phyloP scores from a whole-genome alignment of 306 rosid species.

The Prunus fruticosa region DNA sequence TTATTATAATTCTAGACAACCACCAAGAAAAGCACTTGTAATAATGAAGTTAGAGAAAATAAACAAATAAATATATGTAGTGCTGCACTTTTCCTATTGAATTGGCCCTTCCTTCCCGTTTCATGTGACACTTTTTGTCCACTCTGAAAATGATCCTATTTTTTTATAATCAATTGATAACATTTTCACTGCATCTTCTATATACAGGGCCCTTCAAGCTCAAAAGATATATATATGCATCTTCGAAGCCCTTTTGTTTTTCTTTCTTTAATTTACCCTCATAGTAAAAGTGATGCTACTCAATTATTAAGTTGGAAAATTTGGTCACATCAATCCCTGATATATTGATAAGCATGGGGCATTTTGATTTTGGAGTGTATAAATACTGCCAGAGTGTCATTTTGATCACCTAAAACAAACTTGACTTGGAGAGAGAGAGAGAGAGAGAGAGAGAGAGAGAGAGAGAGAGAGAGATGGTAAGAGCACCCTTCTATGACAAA shows the following conservation, averaged over 20 bases:
- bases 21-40: not conserved
- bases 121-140: slow-evolving; percentile 14
- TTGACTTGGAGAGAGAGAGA: not conserved
- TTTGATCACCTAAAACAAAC: not conserved
- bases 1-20: not conserved
- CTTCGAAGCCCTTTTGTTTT: not conserved
- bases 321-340: too few species aligned
- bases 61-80: not conserved
- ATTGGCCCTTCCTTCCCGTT: slow-evolving; percentile 6
- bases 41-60: too few species aligned
- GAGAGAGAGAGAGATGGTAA: slow-evolving; percentile 40
- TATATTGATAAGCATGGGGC: too few species aligned
- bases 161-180: not conserved
- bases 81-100: not conserved
- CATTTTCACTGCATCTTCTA: slow-evolving; percentile 16
- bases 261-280: not conserved
- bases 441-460: slow-evolving; percentile 2
- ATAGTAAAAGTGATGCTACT: not conserved
- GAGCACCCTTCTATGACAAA: slow-evolving; percentile 61
- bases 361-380: not conserved
- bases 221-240: not conserved
- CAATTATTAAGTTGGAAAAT: not conserved
- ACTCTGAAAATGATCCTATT: not conserved
- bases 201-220: not conserved
- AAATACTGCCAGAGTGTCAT: not conserved